Evolutionary conservation across 805 yeast genomes (phyloP).

Genomic region (Grigorovia humatica): DNA sequence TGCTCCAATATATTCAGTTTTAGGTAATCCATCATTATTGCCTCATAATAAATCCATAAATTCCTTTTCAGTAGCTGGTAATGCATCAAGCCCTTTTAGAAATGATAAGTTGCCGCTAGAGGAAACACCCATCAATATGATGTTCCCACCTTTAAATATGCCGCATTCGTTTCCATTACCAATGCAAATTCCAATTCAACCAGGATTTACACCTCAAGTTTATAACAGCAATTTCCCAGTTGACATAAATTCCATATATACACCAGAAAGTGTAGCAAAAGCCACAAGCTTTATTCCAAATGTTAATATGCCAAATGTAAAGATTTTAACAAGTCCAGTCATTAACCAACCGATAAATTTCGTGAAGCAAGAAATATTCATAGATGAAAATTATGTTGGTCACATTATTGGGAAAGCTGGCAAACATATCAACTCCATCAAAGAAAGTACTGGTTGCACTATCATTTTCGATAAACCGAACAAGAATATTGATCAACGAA

Average conservation of each 20-base stretch:
- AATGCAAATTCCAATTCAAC: slow-evolving; percentile 6
- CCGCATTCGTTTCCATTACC: slow-evolving; percentile 3
- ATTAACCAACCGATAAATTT: slow-evolving; percentile 29
- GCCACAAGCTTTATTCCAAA: slow-evolving; percentile 21
- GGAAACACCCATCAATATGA: background rate
- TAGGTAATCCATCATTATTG: slow-evolving; percentile 7
- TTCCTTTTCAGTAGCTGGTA: background rate
- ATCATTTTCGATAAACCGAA: slow-evolving; percentile 56
- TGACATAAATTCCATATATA: slow-evolving; percentile 10
- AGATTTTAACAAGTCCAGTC: slow-evolving; percentile 13
- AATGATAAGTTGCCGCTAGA: background rate
- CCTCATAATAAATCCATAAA: background rate
- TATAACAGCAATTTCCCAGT: background rate
- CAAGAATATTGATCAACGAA: slow-evolving; percentile 48
- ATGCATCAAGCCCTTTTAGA: background rate
- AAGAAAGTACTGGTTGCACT: slow-evolving; percentile 64
- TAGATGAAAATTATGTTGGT: slow-evolving; percentile 73
- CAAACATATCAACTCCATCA: slow-evolving; percentile 64
- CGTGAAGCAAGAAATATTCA: slow-evolving; percentile 54
- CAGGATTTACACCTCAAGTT: background rate
- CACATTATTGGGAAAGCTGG: slow-evolving; percentile 83
- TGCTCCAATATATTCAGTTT: slow-evolving; percentile 20
- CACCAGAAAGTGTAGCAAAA: slow-evolving; percentile 21
- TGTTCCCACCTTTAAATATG: background rate
- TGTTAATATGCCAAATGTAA: slow-evolving; percentile 19